Conservation (phyloP, 169 alveolate genomes). For the Neospora caninum region DNA sequence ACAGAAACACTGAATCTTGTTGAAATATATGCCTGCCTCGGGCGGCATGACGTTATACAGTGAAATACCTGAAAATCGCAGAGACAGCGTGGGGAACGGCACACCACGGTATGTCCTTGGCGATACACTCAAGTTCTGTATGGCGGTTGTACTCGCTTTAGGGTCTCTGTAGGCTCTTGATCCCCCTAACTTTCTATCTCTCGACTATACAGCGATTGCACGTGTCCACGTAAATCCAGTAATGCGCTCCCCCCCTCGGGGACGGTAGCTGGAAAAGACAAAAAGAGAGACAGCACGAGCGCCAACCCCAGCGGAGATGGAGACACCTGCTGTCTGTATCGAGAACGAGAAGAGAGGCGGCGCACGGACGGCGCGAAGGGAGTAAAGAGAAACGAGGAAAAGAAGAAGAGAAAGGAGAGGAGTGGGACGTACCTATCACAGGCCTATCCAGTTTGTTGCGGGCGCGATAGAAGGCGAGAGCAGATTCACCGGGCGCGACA, state of each 20-base stretch:
- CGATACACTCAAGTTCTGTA: not conserved
- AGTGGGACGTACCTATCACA: conserved; percentile 70
- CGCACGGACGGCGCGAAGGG: too few species aligned
- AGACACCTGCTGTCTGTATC: not conserved
- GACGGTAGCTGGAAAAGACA: not conserved
- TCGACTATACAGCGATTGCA: too few species aligned
- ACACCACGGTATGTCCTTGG: not conserved
- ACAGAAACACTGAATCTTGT: conserved; percentile 95
- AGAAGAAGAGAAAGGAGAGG: not conserved
- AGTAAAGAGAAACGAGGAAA: not conserved
- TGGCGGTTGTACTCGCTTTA: not conserved
- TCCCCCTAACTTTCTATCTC: not conserved
- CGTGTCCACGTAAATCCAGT: too few species aligned
- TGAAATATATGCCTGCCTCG: conserved; percentile 93
- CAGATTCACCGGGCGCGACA: conserved; percentile 90
- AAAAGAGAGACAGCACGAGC: not conserved
- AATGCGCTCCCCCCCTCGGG: not conserved
- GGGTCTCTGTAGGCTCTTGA: not conserved
- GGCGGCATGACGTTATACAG: conserved; percentile 92
- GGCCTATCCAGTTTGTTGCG: conserved; percentile 81
- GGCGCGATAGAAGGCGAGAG: conserved; percentile 89
- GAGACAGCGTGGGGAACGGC: not conserved
- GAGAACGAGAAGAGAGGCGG: not conserved
- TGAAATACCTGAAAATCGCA: conserved; percentile 81
- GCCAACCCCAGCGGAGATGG: not conserved